Conservation (phyloP, 495 filamentous ascomycete species). For the Endocarpon pusillum region DNA sequence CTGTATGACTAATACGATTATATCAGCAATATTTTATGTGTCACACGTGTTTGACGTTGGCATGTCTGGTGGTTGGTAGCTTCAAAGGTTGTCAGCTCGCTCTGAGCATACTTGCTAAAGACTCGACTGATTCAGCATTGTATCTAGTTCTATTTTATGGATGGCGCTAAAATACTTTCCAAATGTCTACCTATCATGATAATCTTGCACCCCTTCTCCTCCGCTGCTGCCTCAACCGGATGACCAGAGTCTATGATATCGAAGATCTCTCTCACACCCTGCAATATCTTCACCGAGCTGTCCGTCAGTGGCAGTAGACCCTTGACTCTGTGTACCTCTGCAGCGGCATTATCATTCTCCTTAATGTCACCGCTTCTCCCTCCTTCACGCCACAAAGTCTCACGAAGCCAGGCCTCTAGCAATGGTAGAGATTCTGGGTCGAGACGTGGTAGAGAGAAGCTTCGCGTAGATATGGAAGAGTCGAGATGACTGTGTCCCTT, state of each 20-base stretch:
- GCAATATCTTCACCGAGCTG: conserved; percentile 56
- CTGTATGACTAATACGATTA: no score
- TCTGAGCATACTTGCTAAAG: no score
- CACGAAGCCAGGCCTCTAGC: conserved; percentile 71
- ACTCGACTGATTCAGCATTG: no score
- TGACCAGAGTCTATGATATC: conserved; percentile 56
- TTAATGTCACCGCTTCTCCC: no score
- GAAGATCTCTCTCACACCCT: conserved; percentile 86
- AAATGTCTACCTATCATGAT: conserved; percentile 64
- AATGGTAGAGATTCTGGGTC: conserved; percentile 29
- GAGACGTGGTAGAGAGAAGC: conserved; percentile 44
- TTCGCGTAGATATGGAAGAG: conserved; percentile 76
- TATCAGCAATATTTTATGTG: no score
- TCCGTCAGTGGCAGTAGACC: conserved; percentile 46
- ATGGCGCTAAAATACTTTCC: conserved; percentile 12
- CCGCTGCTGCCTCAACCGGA: conserved; percentile 12
- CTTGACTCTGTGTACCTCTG: conserved; percentile 76
- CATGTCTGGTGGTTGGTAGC: no score
- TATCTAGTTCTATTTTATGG: no score
- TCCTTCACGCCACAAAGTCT: conserved; percentile 78
- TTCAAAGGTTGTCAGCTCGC: no score
- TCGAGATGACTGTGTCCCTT: conserved; percentile 73
- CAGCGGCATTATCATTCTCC: conserved; percentile 14
- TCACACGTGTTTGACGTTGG: no score
- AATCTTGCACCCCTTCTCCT: conserved; percentile 43